phyloP scores from a whole-genome alignment of 108 stramenopile genomes.

The Seminavis robusta region DNA sequence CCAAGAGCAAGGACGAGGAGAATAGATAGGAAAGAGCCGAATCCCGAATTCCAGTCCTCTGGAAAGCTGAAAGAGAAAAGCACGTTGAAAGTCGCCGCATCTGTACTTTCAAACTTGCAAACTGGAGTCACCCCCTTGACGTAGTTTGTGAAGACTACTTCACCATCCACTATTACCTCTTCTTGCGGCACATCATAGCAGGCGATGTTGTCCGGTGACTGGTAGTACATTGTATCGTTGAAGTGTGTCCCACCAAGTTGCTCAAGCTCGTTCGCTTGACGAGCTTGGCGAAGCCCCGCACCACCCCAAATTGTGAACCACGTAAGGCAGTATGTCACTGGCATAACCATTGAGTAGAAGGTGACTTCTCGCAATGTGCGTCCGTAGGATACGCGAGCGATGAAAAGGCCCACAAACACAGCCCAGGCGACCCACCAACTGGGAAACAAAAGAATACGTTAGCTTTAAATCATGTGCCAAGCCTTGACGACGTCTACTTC shows the following conservation, averaged over 20 bases:
- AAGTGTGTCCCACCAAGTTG: constrained; percentile 13
- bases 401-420: constrained; percentile 58
- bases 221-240: constrained; percentile 27
- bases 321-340: constrained; percentile 38
- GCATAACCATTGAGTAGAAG: constrained; percentile 24
- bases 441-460: no score
- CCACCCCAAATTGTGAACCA: constrained; percentile 60
- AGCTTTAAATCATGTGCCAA: no score
- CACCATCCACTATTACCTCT: constrained; percentile 20
- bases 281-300: constrained; percentile 39
- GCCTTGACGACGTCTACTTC: no score
- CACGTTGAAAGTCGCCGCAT: no score
- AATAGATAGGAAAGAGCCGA: constrained; percentile 40
- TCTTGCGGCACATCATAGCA: constrained; percentile 54
- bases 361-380: constrained; percentile 45
- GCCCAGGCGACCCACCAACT: constrained; percentile 72
- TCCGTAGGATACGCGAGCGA: constrained; percentile 60
- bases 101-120: constrained; percentile 35
- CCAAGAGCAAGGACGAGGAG: constrained; percentile 36
- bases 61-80: constrained; percentile 43
- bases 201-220: constrained; percentile 6
- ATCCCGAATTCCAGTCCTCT: constrained; percentile 29
- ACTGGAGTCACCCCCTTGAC: constrained; percentile 43
- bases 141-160: constrained; percentile 31
- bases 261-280: constrained; percentile 41